These are phyloP conservation scores for Przewalskia tangutica DNA, from an alignment of 257 asterid species.

Conservation along the genomic window DNA sequence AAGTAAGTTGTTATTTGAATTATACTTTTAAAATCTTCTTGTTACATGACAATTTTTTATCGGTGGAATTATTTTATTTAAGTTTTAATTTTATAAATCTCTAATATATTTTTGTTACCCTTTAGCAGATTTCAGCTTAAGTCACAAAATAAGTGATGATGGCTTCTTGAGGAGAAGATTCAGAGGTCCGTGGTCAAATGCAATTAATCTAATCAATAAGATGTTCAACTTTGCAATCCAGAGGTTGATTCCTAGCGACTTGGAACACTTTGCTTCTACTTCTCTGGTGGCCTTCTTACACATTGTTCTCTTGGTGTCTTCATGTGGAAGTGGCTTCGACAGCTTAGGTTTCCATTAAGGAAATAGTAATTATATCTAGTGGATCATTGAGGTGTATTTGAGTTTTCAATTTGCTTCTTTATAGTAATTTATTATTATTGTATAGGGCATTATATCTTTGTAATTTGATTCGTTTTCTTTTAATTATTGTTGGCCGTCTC, in stretches of 20 bases:
- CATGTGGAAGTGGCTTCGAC: conserved; percentile 18
- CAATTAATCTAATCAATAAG: conserved; percentile 25
- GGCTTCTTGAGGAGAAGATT: conserved; percentile 10
- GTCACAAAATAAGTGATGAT: conserved; percentile 25
- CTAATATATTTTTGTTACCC: neutral
- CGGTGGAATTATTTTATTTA: neutral
- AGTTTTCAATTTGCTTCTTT: conserved; percentile 1
- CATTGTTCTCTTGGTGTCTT: conserved; percentile 6
- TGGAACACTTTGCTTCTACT: conserved; percentile 28
- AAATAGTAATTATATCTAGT: conserved; percentile 8
- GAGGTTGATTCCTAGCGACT: conserved; percentile 6
- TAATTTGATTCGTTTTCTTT: conserved; percentile 17
- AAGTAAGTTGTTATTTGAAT: conserved; percentile 19
- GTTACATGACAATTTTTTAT: neutral
- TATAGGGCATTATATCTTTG: conserved; percentile 15
- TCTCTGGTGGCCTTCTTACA: conserved; percentile 18
- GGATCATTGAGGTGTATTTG: neutral
- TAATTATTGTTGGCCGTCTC: conserved; percentile 14
- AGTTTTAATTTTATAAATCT: neutral
- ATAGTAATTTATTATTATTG: neutral
- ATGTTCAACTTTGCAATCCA: conserved; percentile 13
- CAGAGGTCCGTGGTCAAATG: neutral
- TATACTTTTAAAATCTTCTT: neutral
- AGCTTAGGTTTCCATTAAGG: neutral
- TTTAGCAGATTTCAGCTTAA: conserved; percentile 22